Evolutionary conservation across 2,329 filamentous ascomycete species (phyloP).

Genomic region (Talaromyces sp.): DNA sequence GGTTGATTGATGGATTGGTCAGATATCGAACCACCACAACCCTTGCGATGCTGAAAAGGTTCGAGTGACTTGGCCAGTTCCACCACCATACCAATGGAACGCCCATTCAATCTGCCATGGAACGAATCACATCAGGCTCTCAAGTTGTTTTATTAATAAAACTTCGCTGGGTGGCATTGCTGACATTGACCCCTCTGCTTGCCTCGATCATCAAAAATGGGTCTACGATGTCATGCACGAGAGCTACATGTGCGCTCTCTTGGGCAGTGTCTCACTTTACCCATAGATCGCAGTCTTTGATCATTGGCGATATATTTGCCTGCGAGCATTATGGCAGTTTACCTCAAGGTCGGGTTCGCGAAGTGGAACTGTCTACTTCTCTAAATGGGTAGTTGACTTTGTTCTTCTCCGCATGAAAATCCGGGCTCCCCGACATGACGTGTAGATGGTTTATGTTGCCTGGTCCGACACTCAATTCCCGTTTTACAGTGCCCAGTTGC

Average conservation of each 20-base stretch:
- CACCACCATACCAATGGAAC: not conserved
- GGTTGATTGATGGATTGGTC: not conserved
- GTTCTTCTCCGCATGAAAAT: not conserved
- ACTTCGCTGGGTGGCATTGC: not conserved
- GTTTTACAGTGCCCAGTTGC: not conserved
- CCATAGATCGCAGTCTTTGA: not conserved
- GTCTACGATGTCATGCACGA: not conserved
- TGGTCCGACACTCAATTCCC: not conserved
- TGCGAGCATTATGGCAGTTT: too few species aligned
- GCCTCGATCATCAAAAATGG: not conserved
- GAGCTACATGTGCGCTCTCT: too few species aligned
- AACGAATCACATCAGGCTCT: not conserved
- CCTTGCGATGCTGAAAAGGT: not conserved
- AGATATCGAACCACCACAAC: not conserved
- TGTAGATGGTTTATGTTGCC: not conserved
- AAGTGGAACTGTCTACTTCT: not conserved
- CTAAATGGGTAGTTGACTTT: not conserved
- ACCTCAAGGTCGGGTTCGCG: not conserved
- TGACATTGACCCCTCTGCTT: not conserved
- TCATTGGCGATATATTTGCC: not conserved
- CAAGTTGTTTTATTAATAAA: not conserved
- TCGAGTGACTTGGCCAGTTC: not conserved
- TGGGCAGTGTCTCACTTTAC: not conserved
- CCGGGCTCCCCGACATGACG: conserved; percentile 1
- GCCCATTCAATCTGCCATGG: not conserved